Percentiles rank a stretch among this genome's conserved stretches.
Conservation (phyloP, 2,329 filamentous ascomycete species). For the Alternaria panax region DNA sequence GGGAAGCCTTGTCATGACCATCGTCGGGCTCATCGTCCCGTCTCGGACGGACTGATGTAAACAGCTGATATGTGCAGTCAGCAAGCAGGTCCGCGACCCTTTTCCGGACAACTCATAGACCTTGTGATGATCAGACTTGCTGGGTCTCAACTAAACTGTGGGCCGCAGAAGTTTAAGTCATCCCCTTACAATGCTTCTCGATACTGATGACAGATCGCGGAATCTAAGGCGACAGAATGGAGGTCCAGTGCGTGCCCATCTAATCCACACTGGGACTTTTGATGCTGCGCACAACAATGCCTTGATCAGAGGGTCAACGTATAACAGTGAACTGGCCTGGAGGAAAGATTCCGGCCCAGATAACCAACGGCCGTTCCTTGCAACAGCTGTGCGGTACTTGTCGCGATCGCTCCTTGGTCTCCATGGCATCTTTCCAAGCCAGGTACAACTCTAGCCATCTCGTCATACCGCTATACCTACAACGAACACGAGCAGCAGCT, state of each 20-base stretch:
- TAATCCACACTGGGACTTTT: not conserved
- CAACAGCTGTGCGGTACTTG: not conserved
- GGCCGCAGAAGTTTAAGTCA: not conserved
- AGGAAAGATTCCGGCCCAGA: not conserved
- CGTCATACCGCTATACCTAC: not conserved
- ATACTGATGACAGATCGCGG: not conserved
- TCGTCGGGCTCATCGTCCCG: conserved; percentile 3
- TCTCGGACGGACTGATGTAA: not conserved
- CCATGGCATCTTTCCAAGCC: not conserved
- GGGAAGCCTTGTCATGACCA: not conserved
- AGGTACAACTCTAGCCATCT: not conserved
- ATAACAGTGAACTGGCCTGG: not conserved
- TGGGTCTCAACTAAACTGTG: not conserved
- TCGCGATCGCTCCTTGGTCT: not conserved
- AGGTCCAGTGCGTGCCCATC: not conserved
- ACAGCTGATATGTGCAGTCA: not conserved
- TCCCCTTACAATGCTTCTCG: not conserved
- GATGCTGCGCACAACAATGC: not conserved
- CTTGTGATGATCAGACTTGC: conserved; percentile 3
- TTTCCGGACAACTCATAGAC: not conserved
- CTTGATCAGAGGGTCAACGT: not conserved
- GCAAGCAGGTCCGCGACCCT: not conserved
- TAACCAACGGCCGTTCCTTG: not conserved
- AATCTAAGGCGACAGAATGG: not conserved
- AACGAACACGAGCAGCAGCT: not conserved